These are phyloP conservation scores for Prunus armeniaca DNA, from an alignment of 306 rosid species.

Conservation along the genomic window DNA sequence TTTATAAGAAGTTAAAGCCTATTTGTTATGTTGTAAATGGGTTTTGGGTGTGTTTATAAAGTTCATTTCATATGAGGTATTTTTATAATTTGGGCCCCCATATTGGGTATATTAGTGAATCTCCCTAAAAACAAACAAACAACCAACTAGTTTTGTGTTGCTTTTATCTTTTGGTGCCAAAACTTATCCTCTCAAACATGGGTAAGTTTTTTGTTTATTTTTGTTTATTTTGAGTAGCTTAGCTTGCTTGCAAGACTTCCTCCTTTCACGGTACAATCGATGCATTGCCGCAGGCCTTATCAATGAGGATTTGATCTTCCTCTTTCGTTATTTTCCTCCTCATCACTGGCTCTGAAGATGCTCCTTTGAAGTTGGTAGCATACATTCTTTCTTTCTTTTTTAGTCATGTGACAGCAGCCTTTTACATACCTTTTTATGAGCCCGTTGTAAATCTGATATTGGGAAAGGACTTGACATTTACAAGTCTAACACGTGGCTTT, in stretches of 20 bases:
- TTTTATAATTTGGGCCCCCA: too few species aligned
- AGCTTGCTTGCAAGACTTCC: not conserved
- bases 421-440: not conserved
- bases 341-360: conserved; percentile 8
- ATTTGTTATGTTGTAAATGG: too few species aligned
- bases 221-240: not conserved
- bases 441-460: not conserved
- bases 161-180: too few species aligned
- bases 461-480: not conserved
- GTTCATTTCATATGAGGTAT: too few species aligned
- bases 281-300: conserved; percentile 4
- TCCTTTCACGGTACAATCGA: not conserved
- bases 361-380: conserved; percentile 12
- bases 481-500: not conserved
- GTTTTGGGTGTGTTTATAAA: too few species aligned
- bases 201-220: too few species aligned
- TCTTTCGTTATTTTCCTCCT: conserved; percentile 20
- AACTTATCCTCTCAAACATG: too few species aligned
- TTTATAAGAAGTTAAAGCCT: too few species aligned
- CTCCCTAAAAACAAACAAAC: too few species aligned
- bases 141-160: too few species aligned
- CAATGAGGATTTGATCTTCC: conserved; percentile 31
- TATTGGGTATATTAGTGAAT: too few species aligned
- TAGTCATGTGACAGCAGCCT: not conserved
- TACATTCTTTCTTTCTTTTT: not conserved